Conservation (phyloP, 2,329 filamentous ascomycete species). For the Alternaria panax region DNA sequence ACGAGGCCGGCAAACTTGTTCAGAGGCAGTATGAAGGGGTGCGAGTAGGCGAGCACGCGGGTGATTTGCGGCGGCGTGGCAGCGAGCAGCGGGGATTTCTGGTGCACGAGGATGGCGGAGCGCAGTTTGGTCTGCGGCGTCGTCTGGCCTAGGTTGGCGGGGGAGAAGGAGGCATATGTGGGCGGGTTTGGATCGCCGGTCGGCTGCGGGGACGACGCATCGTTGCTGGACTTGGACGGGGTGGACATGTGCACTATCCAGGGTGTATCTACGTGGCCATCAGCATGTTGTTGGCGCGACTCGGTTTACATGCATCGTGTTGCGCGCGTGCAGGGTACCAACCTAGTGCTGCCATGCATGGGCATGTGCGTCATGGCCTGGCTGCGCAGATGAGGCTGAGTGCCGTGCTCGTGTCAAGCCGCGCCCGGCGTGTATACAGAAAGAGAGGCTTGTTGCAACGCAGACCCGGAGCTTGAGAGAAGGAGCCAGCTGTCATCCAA, state of each 20-base stretch:
- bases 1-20: conserved; percentile 85
- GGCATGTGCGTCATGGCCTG: conserved; percentile 48
- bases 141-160: conserved; percentile 75
- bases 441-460: not conserved
- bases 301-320: conserved; percentile 11
- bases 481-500: conserved; percentile 10
- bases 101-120: conserved; percentile 92
- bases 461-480: not conserved
- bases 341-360: conserved; percentile 55
- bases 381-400: conserved; percentile 33
- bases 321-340: conserved; percentile 31
- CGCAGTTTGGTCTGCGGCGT: conserved; percentile 76
- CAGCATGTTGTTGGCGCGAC: conserved; percentile 34
- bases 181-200: conserved; percentile 56
- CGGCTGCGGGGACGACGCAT: conserved; percentile 48
- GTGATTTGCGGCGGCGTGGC: conserved; percentile 96
- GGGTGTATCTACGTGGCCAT: conserved; percentile 48
- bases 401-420: conserved; percentile 26
- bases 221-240: conserved; percentile 45
- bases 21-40: conserved; percentile 88
- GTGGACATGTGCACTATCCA: conserved; percentile 54
- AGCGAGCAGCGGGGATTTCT: conserved; percentile 91
- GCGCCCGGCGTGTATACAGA: conserved; percentile 7
- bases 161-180: conserved; percentile 90
- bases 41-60: conserved; percentile 90